Conservation (phyloP, 805 yeast genomes). For the Kuraishia hungarica region DNA sequence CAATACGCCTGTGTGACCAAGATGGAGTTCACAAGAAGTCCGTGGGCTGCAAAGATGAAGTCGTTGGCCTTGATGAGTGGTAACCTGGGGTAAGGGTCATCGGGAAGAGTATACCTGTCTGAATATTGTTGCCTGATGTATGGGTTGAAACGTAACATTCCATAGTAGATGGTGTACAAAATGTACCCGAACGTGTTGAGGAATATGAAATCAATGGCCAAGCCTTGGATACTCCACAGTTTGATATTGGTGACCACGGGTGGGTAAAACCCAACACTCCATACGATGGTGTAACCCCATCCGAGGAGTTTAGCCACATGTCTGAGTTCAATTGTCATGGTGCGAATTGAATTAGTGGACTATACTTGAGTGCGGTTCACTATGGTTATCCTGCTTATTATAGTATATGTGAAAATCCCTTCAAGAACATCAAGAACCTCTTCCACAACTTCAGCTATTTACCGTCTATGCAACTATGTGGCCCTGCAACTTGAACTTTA, state of each 20-base stretch:
- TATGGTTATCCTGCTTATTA: too few relatives aligned
- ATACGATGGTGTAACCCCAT: conserved; percentile 20
- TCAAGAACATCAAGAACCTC: too few relatives aligned
- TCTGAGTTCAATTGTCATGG: neutral
- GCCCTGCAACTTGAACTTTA: too few relatives aligned
- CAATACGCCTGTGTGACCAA: conserved; percentile 22
- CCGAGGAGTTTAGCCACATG: conserved; percentile 11
- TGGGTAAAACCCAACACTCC: conserved; percentile 25
- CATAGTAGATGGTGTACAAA: conserved; percentile 21
- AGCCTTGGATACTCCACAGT: conserved; percentile 24
- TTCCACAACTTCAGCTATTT: too few relatives aligned
- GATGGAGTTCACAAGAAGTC: conserved; percentile 16
- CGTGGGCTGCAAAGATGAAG: conserved; percentile 22
- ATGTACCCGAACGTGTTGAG: conserved; percentile 24
- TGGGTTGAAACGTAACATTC: conserved; percentile 11
- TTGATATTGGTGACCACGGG: conserved; percentile 21
- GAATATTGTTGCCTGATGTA: conserved; percentile 20
- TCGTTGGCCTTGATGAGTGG: conserved; percentile 24
- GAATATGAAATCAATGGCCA: conserved; percentile 24
- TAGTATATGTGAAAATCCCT: too few relatives aligned
- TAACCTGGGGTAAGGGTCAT: conserved; percentile 6
- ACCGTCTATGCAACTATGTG: too few relatives aligned
- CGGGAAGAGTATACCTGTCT: conserved; percentile 13
- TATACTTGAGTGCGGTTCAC: too few relatives aligned
- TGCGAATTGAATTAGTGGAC: too few relatives aligned